These are phyloP conservation scores for Gossypium thurberi DNA, from an alignment of 345 rosid genomes.

Conservation along the genomic window DNA sequence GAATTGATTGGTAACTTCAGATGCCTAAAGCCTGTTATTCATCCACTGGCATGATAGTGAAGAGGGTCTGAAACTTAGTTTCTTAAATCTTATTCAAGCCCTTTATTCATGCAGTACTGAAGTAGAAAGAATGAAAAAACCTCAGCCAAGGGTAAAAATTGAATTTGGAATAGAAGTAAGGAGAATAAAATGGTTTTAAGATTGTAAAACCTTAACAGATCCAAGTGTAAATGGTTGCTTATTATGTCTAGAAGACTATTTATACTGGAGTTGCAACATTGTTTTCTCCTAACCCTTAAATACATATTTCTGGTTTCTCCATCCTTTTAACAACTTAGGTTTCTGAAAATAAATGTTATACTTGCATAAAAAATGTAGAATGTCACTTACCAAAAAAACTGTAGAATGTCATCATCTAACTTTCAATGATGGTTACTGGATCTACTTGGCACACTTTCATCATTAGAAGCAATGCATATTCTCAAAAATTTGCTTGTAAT, in stretches of 20 bases:
- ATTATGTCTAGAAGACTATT: background rate
- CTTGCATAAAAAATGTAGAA: background rate
- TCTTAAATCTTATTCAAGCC: background rate
- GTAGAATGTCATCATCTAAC: background rate
- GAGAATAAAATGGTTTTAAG: background rate
- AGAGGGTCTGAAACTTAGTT: background rate
- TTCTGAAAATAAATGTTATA: background rate
- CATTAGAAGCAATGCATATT: background rate
- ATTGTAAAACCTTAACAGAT: background rate
- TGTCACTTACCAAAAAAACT: background rate
- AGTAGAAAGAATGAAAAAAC: constrained; percentile 1
- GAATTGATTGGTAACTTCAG: background rate
- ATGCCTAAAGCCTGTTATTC: background rate
- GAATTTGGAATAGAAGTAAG: background rate
- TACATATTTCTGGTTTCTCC: background rate
- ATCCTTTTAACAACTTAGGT: background rate
- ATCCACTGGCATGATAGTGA: background rate
- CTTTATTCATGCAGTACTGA: background rate
- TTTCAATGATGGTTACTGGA: background rate
- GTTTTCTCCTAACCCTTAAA: background rate
- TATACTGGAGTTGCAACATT: background rate
- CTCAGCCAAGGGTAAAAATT: background rate
- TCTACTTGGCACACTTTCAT: background rate
- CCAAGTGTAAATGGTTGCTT: background rate
- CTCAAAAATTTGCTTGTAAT: background rate